Evolutionary conservation across 176 grass and related monocot species (phyloP).

Genomic region (Avena insularis): DNA sequence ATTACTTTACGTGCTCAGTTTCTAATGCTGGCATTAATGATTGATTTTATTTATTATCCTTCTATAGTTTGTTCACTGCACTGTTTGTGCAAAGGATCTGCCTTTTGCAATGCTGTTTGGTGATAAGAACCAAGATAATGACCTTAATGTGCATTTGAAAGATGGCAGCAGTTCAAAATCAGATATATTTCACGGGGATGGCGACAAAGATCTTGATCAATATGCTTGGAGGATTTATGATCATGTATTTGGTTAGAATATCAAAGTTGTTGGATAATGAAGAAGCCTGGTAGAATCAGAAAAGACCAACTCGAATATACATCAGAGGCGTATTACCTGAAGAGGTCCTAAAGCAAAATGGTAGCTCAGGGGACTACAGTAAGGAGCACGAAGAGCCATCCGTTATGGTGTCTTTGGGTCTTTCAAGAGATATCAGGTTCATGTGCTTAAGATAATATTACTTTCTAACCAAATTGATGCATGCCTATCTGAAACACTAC

Average conservation of each 20-base stretch:
- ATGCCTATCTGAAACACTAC: too few species aligned
- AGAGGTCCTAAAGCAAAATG: slow-evolving; percentile 52
- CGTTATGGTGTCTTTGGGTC: slow-evolving; percentile 70
- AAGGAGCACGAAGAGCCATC: slow-evolving; percentile 49
- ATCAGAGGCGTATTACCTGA: slow-evolving; percentile 59
- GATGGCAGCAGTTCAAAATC: slow-evolving; percentile 59
- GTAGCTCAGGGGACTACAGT: slow-evolving; percentile 37
- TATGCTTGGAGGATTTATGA: slow-evolving; percentile 85
- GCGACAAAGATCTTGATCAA: slow-evolving; percentile 63
- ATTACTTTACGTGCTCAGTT: not conserved
- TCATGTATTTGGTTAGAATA: slow-evolving; percentile 90
- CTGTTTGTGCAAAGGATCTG: slow-evolving; percentile 66
- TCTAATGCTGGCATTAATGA: not conserved
- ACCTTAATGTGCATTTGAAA: slow-evolving; percentile 74
- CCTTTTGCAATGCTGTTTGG: slow-evolving; percentile 97
- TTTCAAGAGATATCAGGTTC: slow-evolving; percentile 71
- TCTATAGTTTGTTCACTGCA: slow-evolving; percentile 67
- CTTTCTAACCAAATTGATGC: too few species aligned
- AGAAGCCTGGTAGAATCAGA: slow-evolving; percentile 91
- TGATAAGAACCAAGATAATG: slow-evolving; percentile 89
- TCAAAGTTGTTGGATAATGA: slow-evolving; percentile 73
- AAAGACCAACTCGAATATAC: slow-evolving; percentile 65
- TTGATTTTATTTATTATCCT: not conserved
- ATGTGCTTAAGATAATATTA: too few species aligned
- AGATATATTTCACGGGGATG: slow-evolving; percentile 70